Evolutionary conservation across 768 basidiomycete species (phyloP).

Genomic region (Amylocystis lapponica): DNA sequence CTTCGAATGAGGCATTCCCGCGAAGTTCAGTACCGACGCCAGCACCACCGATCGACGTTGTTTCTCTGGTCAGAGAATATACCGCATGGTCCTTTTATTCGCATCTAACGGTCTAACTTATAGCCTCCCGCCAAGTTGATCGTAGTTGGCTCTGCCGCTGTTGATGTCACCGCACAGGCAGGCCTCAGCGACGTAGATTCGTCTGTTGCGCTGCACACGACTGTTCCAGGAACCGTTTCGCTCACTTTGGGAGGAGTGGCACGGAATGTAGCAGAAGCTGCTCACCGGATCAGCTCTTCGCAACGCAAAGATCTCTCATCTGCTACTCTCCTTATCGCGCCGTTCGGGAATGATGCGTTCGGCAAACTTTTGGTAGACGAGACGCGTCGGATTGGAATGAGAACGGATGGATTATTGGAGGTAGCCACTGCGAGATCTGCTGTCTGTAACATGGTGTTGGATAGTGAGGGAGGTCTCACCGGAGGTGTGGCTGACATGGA

Average conservation of each 20-base stretch:
- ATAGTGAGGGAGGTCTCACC: slow-evolving; percentile 60
- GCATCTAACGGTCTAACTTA: no score
- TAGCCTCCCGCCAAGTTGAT: slow-evolving; percentile 43
- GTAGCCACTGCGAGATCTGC: slow-evolving; percentile 47
- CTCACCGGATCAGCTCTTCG: slow-evolving; percentile 54
- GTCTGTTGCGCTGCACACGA: slow-evolving; percentile 52
- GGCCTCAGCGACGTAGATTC: slow-evolving; percentile 22
- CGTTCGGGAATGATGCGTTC: slow-evolving; percentile 72
- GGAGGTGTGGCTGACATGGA: slow-evolving; percentile 94
- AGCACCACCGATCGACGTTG: not conserved
- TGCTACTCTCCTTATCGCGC: slow-evolving; percentile 61
- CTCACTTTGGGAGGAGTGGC: slow-evolving; percentile 85
- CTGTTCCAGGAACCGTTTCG: slow-evolving; percentile 70
- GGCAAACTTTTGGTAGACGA: slow-evolving; percentile 61
- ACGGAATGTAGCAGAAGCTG: slow-evolving; percentile 92
- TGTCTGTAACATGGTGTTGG: slow-evolving; percentile 83
- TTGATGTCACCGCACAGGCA: slow-evolving; percentile 75
- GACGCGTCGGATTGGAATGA: slow-evolving; percentile 61
- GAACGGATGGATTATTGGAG: slow-evolving; percentile 70
- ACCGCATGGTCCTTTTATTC: not conserved
- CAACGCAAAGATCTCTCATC: slow-evolving; percentile 16
- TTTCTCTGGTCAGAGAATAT: not conserved
- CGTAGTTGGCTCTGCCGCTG: slow-evolving; percentile 81
- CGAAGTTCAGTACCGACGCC: not conserved
- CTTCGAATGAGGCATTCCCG: not conserved